Percentiles rank a stretch among this genome's conserved stretches.
These are phyloP conservation scores for Scedosporium aurantiacum DNA, from an alignment of 2,329 filamentous ascomycete genomes.

Conservation along the genomic window DNA sequence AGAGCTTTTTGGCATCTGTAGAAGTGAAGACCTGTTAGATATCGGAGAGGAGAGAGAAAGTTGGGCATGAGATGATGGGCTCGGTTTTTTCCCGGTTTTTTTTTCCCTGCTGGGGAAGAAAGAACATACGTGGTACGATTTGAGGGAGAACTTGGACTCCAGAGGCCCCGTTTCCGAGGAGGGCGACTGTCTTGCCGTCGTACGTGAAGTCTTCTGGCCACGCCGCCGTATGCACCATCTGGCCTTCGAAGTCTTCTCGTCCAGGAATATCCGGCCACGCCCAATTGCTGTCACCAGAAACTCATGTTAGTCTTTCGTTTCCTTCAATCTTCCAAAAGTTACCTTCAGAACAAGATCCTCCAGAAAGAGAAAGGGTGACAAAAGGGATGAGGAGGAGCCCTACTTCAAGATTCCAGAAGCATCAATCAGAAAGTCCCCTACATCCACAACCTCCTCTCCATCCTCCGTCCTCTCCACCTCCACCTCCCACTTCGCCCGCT, in stretches of 20 bases:
- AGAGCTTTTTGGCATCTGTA: slow-evolving; percentile 25
- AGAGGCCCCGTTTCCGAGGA: slow-evolving; percentile 47
- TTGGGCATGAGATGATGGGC: background rate
- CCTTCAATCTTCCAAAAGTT: background rate
- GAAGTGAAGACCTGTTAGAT: background rate
- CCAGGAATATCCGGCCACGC: slow-evolving; percentile 40
- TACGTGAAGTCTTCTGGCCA: slow-evolving; percentile 41
- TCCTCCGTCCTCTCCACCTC: slow-evolving; percentile 26
- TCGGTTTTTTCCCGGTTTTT: no score
- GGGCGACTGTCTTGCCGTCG: slow-evolving; percentile 37
- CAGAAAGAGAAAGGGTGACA: background rate
- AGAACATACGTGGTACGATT: slow-evolving; percentile 29
- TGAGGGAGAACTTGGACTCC: slow-evolving; percentile 42
- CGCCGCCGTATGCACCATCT: slow-evolving; percentile 39
- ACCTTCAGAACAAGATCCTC: background rate
- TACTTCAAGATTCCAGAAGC: slow-evolving; percentile 43
- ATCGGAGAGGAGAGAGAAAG: background rate
- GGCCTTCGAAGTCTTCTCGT: slow-evolving; percentile 33
- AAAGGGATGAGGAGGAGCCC: slow-evolving; percentile 11
- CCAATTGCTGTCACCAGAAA: slow-evolving; percentile 19
- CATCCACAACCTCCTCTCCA: slow-evolving; percentile 28
- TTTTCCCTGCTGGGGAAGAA: background rate
- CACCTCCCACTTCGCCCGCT: slow-evolving; percentile 29
- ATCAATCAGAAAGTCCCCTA: slow-evolving; percentile 37
- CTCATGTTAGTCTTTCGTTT: background rate